Evolutionary conservation across 2,329 filamentous ascomycete species (phyloP).

Genomic region (Chaetomium sp.): DNA sequence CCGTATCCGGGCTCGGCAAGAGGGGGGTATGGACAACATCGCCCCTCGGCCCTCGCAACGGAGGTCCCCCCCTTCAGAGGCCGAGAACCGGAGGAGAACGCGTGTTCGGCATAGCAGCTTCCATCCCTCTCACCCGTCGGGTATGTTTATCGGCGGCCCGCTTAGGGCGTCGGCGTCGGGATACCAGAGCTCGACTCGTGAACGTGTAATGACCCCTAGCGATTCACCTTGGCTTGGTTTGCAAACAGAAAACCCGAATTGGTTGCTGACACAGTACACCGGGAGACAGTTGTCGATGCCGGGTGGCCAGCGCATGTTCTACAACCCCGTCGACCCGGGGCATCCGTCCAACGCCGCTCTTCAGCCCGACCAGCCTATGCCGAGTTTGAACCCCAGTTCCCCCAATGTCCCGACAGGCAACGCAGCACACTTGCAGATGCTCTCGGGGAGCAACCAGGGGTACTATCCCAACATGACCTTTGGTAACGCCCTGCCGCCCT

Average conservation of each 20-base stretch:
- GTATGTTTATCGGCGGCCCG: conserved; percentile 8
- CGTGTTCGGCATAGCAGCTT: conserved; percentile 34
- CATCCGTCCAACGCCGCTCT: background rate
- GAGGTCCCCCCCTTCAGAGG: conserved; percentile 34
- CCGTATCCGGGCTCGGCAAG: conserved; percentile 16
- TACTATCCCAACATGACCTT: conserved; percentile 5
- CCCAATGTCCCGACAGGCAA: background rate
- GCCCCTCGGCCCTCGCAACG: conserved; percentile 32
- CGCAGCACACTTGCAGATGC: background rate
- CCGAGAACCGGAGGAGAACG: conserved; percentile 34
- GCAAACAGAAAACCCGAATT: conserved; percentile 17
- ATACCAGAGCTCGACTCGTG: conserved; percentile 30
- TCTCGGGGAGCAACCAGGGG: background rate
- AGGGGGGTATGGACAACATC: conserved; percentile 9
- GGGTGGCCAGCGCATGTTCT: conserved; percentile 17
- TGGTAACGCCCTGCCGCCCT: background rate
- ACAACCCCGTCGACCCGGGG: conserved; percentile 4
- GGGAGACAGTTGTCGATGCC: conserved; percentile 28
- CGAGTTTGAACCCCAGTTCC: conserved; percentile 7
- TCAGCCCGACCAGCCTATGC: conserved; percentile 12
- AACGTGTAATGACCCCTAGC: conserved; percentile 30
- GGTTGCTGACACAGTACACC: conserved; percentile 25
- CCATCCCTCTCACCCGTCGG: conserved; percentile 20
- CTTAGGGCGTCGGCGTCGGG: conserved; percentile 7
- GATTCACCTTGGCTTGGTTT: conserved; percentile 19